These are phyloP conservation scores for Rosellinia necatrix DNA, from an alignment of 2,329 filamentous ascomycete genomes.

Conservation along the genomic window DNA sequence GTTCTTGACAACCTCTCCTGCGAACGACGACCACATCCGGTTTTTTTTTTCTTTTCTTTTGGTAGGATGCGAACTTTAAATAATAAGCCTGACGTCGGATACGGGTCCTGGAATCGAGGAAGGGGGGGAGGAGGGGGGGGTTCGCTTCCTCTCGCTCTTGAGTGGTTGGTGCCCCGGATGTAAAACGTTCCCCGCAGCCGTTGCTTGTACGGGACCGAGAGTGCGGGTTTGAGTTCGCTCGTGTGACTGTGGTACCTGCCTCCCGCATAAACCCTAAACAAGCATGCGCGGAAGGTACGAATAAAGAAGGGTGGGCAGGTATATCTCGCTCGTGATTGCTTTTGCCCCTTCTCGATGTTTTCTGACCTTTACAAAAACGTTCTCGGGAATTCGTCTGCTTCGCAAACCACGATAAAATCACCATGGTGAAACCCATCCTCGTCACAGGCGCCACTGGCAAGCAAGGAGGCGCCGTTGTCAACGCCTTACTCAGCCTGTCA, in stretches of 20 bases:
- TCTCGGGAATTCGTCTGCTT: no score
- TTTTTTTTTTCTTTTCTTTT: no score
- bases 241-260: no score
- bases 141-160: no score
- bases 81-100: not conserved
- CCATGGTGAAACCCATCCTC: slow-evolving; percentile 44
- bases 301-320: not conserved
- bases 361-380: no score
- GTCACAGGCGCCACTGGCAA: slow-evolving; percentile 54
- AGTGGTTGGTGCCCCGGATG: not conserved
- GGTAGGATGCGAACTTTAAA: slow-evolving; percentile 4
- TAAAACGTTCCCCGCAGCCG: not conserved
- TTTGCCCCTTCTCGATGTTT: no score
- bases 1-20: not conserved
- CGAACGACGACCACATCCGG: not conserved
- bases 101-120: not conserved
- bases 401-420: slow-evolving; percentile 7
- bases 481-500: slow-evolving; percentile 44
- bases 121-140: no score
- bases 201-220: not conserved
- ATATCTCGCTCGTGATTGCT: no score
- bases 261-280: no score
- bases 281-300: not conserved
- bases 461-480: slow-evolving; percentile 51
- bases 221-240: not conserved